Evolutionary conservation across 176 grass and related monocot genomes (phyloP).

Genomic region (Ensete ventricosum): DNA sequence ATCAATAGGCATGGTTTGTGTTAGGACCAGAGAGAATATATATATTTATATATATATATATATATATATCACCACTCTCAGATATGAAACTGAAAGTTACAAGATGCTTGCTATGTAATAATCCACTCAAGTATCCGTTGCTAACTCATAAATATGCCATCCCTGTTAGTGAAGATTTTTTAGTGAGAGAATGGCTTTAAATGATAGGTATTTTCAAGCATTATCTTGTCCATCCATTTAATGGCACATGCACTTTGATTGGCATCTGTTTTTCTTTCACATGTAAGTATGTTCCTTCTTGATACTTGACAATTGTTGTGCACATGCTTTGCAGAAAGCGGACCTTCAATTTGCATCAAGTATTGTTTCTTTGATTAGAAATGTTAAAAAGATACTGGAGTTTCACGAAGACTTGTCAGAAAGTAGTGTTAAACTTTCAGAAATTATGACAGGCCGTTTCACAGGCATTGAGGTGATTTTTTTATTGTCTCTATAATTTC

Average conservation of each 20-base stretch:
- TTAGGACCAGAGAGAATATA: too few relatives aligned
- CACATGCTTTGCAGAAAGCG: slow-evolving; percentile 42
- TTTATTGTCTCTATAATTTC: slow-evolving; percentile 3
- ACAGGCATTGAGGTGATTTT: slow-evolving; percentile 65
- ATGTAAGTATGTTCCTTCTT: too few relatives aligned
- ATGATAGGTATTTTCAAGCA: neutral
- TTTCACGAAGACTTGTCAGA: slow-evolving; percentile 69
- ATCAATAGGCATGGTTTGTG: too few relatives aligned
- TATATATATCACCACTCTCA: neutral
- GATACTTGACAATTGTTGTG: neutral
- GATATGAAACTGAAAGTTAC: neutral
- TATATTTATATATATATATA: too few relatives aligned
- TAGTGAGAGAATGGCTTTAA: neutral
- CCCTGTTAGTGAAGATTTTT: neutral
- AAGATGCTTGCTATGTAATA: neutral
- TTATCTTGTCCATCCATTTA: neutral
- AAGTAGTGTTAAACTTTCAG: slow-evolving; percentile 34
- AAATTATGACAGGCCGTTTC: slow-evolving; percentile 60
- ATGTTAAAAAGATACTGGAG: slow-evolving; percentile 43
- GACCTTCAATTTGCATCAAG: slow-evolving; percentile 63
- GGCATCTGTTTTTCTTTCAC: too few relatives aligned
- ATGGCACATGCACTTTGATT: neutral
- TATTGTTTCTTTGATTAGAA: slow-evolving; percentile 59
- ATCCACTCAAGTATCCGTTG: neutral
- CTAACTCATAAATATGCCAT: neutral